Conservation (phyloP, 108 stramenopile genomes). For the Nitzschia sp. region DNA sequence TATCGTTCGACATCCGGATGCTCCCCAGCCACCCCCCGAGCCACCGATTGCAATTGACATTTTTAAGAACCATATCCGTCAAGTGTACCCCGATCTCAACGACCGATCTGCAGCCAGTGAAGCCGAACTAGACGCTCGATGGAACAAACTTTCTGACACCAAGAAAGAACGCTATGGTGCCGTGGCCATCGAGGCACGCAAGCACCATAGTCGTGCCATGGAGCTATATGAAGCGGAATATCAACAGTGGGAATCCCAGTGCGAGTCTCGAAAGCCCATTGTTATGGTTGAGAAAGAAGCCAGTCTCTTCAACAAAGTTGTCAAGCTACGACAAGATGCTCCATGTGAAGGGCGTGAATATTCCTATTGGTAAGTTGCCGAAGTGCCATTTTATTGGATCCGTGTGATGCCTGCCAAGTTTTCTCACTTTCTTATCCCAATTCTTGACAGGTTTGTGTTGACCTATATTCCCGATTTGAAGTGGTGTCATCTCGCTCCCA, state of each 20-base stretch:
- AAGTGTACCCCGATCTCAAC: constrained; percentile 24
- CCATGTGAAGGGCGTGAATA: constrained; percentile 42
- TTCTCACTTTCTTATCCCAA: too few relatives aligned
- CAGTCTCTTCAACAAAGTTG: constrained; percentile 78
- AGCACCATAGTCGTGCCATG: constrained; percentile 20
- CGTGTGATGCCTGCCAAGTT: too few relatives aligned
- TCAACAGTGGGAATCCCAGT: constrained; percentile 23
- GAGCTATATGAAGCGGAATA: constrained; percentile 20
- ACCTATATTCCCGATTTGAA: constrained; percentile 87
- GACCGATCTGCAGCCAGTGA: constrained; percentile 8
- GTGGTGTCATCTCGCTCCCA: constrained; percentile 88
- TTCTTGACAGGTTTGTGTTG: constrained; percentile 52
- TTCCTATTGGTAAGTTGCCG: constrained; percentile 35
- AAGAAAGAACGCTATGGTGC: constrained; percentile 33
- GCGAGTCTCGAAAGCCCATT: background rate
- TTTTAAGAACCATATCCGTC: constrained; percentile 27
- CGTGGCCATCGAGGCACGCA: constrained; percentile 29
- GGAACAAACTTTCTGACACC: constrained; percentile 17
- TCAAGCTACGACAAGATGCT: constrained; percentile 59
- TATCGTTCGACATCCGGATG: background rate
- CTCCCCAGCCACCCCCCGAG: constrained; percentile 31
- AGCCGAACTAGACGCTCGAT: constrained; percentile 20
- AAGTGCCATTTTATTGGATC: too few relatives aligned
- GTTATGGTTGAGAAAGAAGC: constrained; percentile 26
- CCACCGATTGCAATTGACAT: constrained; percentile 25